Evolutionary conservation across 2,329 filamentous ascomycete genomes (phyloP), one percentile per base, ranked within the genome.

Genomic region (Epichloe brachyelytri): DNA sequence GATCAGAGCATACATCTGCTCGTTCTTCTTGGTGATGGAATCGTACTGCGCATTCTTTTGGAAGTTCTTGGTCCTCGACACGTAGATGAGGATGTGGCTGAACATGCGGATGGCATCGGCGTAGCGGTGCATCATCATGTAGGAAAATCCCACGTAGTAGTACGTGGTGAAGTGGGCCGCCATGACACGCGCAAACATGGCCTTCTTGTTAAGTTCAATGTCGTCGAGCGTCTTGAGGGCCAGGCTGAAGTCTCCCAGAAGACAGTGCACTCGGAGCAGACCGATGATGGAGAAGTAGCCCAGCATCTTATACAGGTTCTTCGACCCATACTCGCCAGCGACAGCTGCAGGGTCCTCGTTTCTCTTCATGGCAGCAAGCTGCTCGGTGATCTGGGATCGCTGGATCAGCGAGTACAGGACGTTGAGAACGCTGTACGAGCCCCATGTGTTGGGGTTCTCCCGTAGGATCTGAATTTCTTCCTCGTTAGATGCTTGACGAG

Each of bases 91-190:
- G 71, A 98, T 98, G 80, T 98, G 93, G 78, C 88, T 95, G 83
- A 98, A 98, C 85, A 96, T 95, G 79, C 91, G 89, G 75, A 98
- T 96, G 70, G 93, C 93, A 72, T 98, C 93, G 71, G 89, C 88
- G 69, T 98, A 98, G 68, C 93, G 88, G 75, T 93, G 89, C 88
- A 97, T 95, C 93, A 98, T 98, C 91, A 98, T 97, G 85, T 98
- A 98, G 60, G 88, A 95, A 82, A 98, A 98, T 61, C 93, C 93
- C 56, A 98, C 91, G 70, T 97, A 97, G 82, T 98, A 98, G 82
- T 97, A 98, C 58, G 93, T 98, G 60, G 91, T 96, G 76, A 97
- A 97, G 77, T 98, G 93, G 53, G 93, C 93, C 50, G 93, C 91
- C 93, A 98, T 97, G 68, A 98, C 93, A 59, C 93, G 88, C 56